These are phyloP conservation scores for Striga hermonthica DNA, from an alignment of 305 asterid species.

Conservation along the genomic window DNA sequence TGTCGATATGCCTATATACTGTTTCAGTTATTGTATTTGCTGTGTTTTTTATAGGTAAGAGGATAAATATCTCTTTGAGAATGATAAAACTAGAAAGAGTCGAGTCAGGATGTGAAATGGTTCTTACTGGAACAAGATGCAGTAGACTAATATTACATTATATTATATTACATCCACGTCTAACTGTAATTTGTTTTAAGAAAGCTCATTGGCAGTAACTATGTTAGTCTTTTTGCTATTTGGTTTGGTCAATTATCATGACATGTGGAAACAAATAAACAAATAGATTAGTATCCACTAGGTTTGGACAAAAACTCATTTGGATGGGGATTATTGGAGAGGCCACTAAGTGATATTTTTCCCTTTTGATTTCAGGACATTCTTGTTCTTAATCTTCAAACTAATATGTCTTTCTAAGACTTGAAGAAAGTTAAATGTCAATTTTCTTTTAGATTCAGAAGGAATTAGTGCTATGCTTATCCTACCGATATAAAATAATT, in stretches of 20 bases:
- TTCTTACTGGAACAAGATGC: background rate
- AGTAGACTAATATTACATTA: background rate
- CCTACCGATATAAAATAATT: conserved; percentile 4
- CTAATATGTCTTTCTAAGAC: conserved; percentile 1
- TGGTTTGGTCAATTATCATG: background rate
- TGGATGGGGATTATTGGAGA: conserved; percentile 1
- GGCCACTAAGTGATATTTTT: conserved; percentile 1
- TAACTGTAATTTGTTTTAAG: conserved; percentile 6
- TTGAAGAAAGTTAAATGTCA: conserved; percentile 5
- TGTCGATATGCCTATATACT: conserved; percentile 21
- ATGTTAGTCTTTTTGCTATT: conserved; percentile 3
- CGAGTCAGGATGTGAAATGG: background rate
- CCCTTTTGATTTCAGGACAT: conserved; percentile 7
- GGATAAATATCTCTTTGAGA: conserved; percentile 7
- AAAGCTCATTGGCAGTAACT: conserved; percentile 10
- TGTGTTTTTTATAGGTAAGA: conserved; percentile 4
- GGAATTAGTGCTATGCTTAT: conserved; percentile 14
- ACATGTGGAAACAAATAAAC: conserved; percentile 10
- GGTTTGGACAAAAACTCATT: conserved; percentile 8
- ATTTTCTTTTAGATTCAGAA: conserved; percentile 1
- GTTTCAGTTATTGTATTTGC: conserved; percentile 3
- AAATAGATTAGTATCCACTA: conserved; percentile 8
- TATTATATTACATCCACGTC: background rate
- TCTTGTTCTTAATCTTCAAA: background rate
- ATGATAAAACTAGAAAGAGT: background rate